Percentiles rank a stretch among this genome's conserved stretches.
These are phyloP conservation scores for Ilex aquifolium DNA, from an alignment of 257 asterid genomes.

Conservation along the genomic window DNA sequence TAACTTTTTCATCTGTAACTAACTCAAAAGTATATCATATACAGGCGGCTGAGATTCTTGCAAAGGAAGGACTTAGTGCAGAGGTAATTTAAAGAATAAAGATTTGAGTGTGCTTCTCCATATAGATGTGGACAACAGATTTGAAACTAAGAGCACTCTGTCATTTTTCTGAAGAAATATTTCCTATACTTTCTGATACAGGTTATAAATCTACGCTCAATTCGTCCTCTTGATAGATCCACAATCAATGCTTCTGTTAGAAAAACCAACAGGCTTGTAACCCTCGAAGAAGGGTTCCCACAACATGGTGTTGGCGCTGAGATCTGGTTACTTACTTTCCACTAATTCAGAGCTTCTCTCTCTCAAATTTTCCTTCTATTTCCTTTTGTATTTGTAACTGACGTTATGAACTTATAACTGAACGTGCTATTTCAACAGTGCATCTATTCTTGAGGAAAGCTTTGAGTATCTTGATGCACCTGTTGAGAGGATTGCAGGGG, in stretches of 20 bases:
- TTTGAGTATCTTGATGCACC: slow-evolving; percentile 67
- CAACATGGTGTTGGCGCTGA: slow-evolving; percentile 93
- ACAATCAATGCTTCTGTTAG: slow-evolving; percentile 71
- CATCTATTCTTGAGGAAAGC: slow-evolving; percentile 55
- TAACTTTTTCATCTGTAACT: background rate
- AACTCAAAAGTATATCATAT: slow-evolving; percentile 3
- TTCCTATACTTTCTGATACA: slow-evolving; percentile 9
- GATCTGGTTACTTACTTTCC: slow-evolving; percentile 47
- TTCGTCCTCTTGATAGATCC: slow-evolving; percentile 79
- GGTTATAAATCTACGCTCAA: slow-evolving; percentile 79
- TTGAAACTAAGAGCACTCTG: too few relatives aligned
- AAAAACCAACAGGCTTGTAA: slow-evolving; percentile 77
- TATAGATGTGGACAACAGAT: too few relatives aligned
- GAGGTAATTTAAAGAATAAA: slow-evolving; percentile 42
- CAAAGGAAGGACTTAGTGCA: slow-evolving; percentile 67
- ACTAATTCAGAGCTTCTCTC: slow-evolving; percentile 4
- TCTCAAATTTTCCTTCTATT: background rate
- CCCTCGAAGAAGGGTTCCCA: slow-evolving; percentile 81
- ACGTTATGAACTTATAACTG: background rate
- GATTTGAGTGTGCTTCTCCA: background rate
- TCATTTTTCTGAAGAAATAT: background rate
- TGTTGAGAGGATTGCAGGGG: slow-evolving; percentile 58
- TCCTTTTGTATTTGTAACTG: background rate
- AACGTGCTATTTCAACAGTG: slow-evolving; percentile 27
- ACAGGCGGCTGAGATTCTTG: slow-evolving; percentile 79